A percentile compares a stretch with the other conserved stretches of the same genome.
These are phyloP conservation scores for Coemansia asiatica DNA, from an alignment of 192 early-diverging fungal genomes.

Conservation along the genomic window DNA sequence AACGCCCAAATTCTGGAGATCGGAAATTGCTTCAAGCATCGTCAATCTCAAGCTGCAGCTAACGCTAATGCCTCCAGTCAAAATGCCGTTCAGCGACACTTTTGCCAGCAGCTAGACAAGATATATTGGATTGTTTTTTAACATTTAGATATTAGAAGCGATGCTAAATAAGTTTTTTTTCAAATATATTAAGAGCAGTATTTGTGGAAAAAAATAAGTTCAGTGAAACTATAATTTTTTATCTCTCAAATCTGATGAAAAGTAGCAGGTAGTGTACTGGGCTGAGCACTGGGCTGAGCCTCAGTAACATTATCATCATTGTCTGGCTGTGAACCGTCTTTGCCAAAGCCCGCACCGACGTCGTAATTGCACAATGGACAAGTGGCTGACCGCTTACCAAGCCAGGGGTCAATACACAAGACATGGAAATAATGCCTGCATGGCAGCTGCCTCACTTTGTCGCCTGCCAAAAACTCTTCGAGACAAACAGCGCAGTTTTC, in stretches of 20 bases:
- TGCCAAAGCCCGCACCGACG: constrained; percentile 11
- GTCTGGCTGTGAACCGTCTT: background rate
- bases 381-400: constrained; percentile 23
- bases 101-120: no score
- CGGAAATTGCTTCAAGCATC: background rate
- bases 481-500: constrained; percentile 51
- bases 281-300: background rate
- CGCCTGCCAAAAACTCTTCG: constrained; percentile 39
- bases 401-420: constrained; percentile 50
- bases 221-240: no score
- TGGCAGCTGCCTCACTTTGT: constrained; percentile 42
- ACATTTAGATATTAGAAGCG: no score
- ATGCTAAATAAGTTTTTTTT: no score
- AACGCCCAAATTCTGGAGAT: constrained; percentile 37
- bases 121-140: background rate
- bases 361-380: constrained; percentile 53
- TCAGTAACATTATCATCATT: background rate
- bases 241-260: background rate
- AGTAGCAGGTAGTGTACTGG: background rate
- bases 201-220: no score
- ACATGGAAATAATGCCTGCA: constrained; percentile 48
- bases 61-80: background rate
- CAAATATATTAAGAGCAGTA: no score
- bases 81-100: background rate
- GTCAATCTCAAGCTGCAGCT: constrained; percentile 8